phyloP scores from a whole-genome alignment of 2,329 filamentous ascomycete genomes.

The Ophiostoma sp. region DNA sequence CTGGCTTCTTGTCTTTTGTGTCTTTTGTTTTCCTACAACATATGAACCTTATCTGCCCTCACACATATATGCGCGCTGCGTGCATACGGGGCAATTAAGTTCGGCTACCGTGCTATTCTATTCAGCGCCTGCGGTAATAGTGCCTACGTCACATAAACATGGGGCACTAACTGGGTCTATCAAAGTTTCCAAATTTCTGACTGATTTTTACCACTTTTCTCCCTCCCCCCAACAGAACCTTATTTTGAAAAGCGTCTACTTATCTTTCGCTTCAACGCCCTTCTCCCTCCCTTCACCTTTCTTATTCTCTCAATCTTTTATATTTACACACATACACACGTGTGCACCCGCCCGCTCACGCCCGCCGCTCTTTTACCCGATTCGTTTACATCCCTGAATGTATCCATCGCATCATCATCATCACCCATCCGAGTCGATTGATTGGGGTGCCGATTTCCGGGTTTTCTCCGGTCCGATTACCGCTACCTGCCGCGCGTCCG shows the following conservation, averaged over 20 bases:
- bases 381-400: slow-evolving; percentile 30
- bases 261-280: neutral
- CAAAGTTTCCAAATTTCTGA: neutral
- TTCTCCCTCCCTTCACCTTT: neutral
- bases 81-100: neutral
- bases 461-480: slow-evolving; percentile 11
- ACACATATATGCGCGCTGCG: neutral
- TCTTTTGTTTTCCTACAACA: neutral
- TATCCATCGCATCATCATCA: slow-evolving; percentile 27
- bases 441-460: slow-evolving; percentile 32
- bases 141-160: slow-evolving; percentile 3
- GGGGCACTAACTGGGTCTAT: neutral
- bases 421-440: slow-evolving; percentile 32
- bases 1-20: neutral
- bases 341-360: neutral
- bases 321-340: neutral
- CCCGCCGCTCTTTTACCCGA: neutral
- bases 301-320: neutral
- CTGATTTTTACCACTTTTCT: neutral
- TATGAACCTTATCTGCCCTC: neutral
- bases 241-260: neutral
- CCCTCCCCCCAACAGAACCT: neutral
- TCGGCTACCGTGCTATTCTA: neutral
- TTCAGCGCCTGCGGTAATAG: neutral
- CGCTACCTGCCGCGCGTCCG: neutral